Evolutionary conservation across 1,284 basidiomycete genomes (phyloP).

Genomic region (Tranzscheliella williamsii): DNA sequence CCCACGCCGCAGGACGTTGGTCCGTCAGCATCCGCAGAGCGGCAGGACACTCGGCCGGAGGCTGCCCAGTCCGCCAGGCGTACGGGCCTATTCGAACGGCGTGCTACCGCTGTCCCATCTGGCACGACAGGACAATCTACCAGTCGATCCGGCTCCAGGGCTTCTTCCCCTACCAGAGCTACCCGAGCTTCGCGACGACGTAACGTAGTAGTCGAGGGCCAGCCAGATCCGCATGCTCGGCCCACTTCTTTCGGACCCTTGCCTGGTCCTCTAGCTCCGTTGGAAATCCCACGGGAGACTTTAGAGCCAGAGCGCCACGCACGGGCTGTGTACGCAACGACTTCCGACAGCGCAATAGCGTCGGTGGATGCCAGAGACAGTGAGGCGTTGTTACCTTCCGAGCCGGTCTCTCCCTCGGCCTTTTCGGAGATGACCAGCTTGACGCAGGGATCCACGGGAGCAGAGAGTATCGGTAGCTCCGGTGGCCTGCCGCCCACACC

Average conservation of each 20-base stretch:
- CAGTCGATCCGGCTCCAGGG: conserved; percentile 18
- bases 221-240: conserved; percentile 1
- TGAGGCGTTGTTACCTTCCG: background rate
- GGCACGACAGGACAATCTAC: background rate
- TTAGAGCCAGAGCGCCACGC: too few species aligned
- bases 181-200: conserved; percentile 18
- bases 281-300: conserved; percentile 1
- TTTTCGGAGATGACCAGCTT: conserved; percentile 34
- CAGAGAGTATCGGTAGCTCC: conserved; percentile 19
- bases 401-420: conserved; percentile 30
- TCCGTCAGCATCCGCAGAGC: too few species aligned
- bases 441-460: conserved; percentile 28
- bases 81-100: conserved; percentile 14
- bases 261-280: conserved; percentile 10
- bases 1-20: too few species aligned
- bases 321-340: too few species aligned
- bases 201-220: conserved; percentile 11
- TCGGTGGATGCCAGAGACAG: too few species aligned
- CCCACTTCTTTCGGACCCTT: conserved; percentile 3
- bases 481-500: conserved; percentile 25
- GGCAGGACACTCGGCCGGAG: too few species aligned
- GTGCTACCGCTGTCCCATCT: conserved; percentile 11
- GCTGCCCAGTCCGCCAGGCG: too few species aligned
- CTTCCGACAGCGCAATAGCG: too few species aligned
- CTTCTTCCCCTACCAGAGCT: conserved; percentile 12